Evolutionary conservation across 164 flowering plant species (phyloP).

Genomic region (Aristolochia contorta): DNA sequence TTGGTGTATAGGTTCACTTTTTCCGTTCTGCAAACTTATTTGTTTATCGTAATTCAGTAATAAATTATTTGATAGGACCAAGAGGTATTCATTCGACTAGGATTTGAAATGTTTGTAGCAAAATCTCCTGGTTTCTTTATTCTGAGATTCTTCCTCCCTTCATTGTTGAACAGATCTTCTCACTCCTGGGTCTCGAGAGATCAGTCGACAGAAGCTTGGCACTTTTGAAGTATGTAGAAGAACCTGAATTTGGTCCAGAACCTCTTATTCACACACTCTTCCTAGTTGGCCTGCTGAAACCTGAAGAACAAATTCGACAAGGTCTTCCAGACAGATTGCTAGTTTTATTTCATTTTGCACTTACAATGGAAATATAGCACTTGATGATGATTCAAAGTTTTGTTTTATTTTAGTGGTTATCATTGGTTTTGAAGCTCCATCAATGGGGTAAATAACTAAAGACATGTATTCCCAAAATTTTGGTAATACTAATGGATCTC

Average conservation of each 20-base stretch:
- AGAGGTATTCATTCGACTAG: too few relatives aligned
- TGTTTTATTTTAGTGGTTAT: neutral
- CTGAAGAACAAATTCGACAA: slow-evolving; percentile 16
- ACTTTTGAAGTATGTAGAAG: slow-evolving; percentile 55
- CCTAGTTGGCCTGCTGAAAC: slow-evolving; percentile 33
- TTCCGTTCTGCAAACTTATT: too few relatives aligned
- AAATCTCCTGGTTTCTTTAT: neutral
- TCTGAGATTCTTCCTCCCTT: neutral
- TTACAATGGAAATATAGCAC: neutral
- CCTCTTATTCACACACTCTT: slow-evolving; percentile 41
- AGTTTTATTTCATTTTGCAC: neutral
- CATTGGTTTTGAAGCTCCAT: neutral
- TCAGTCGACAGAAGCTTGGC: slow-evolving; percentile 32
- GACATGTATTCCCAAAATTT: neutral
- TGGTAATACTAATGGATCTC: neutral
- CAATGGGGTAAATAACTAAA: neutral
- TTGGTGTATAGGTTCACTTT: too few relatives aligned
- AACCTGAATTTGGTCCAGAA: slow-evolving; percentile 76
- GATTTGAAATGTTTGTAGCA: neutral
- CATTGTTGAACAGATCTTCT: slow-evolving; percentile 35
- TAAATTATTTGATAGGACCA: too few relatives aligned
- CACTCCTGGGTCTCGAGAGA: slow-evolving; percentile 30
- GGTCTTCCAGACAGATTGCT: slow-evolving; percentile 17
- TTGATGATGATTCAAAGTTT: neutral
- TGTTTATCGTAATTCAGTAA: too few relatives aligned